Conservation (phyloP, 1,284 basidiomycete genomes). For the Boletus semigastroideus region DNA sequence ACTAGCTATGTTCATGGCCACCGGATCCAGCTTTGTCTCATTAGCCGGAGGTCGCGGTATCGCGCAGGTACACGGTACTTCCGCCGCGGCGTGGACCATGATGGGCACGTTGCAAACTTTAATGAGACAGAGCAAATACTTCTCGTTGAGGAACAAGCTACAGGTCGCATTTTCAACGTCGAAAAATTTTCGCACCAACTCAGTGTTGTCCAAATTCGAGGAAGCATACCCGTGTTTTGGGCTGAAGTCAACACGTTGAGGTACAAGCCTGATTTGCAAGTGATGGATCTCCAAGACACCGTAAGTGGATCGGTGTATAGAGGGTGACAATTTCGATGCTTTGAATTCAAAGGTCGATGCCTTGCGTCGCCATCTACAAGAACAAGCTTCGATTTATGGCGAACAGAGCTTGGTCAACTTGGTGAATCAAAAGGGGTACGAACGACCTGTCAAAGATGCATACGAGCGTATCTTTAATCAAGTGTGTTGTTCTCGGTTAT, state of each 20-base stretch:
- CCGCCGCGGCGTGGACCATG: slow-evolving; percentile 86
- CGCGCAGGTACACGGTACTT: slow-evolving; percentile 98
- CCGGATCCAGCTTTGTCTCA: slow-evolving; percentile 82
- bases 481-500: slow-evolving; percentile 35
- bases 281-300: slow-evolving; percentile 91
- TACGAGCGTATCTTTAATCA: slow-evolving; percentile 81
- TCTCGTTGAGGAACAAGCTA: slow-evolving; percentile 64
- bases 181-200: slow-evolving; percentile 62
- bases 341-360: slow-evolving; percentile 57
- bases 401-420: slow-evolving; percentile 86
- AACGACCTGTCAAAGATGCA: slow-evolving; percentile 94
- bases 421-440: slow-evolving; percentile 94
- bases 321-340: slow-evolving; percentile 3
- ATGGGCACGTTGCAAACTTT: slow-evolving; percentile 86
- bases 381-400: slow-evolving; percentile 79
- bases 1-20: slow-evolving; percentile 76
- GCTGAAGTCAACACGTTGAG: slow-evolving; percentile 95
- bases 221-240: slow-evolving; percentile 95
- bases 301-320: slow-evolving; percentile 42
- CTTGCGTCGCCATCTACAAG: slow-evolving; percentile 73
- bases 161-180: slow-evolving; percentile 40
- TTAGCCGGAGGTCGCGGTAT: slow-evolving; percentile 91
- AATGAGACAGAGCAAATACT: slow-evolving; percentile 94
- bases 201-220: slow-evolving; percentile 92
- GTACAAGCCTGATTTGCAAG: slow-evolving; percentile 95